Conservation (phyloP, 108 stramenopile genomes). For the Fistulifera solaris region DNA sequence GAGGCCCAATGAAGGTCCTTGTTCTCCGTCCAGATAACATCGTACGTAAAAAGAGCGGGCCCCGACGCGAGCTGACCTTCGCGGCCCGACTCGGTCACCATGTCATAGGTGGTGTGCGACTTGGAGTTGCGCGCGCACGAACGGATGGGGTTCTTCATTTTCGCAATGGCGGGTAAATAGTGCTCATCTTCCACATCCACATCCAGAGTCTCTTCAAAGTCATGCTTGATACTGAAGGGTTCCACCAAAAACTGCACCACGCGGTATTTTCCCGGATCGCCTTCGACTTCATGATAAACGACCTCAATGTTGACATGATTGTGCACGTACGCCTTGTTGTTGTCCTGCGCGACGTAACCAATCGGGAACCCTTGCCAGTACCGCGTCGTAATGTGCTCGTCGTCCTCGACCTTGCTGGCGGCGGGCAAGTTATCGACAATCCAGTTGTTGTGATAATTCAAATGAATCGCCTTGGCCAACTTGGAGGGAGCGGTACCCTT, state of each 20-base stretch:
- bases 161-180: constrained; percentile 24
- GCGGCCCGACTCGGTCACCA: constrained; percentile 51
- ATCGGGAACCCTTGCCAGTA: constrained; percentile 95
- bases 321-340: constrained; percentile 78
- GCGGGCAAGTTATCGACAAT: constrained; percentile 96
- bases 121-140: constrained; percentile 37
- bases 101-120: constrained; percentile 68
- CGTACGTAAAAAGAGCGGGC: constrained; percentile 91
- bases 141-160: constrained; percentile 62
- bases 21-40: constrained; percentile 86
- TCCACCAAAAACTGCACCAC: constrained; percentile 93
- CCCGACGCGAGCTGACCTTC: constrained; percentile 65
- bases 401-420: constrained; percentile 70
- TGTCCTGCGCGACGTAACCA: constrained; percentile 67
- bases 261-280: constrained; percentile 64
- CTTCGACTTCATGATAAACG: constrained; percentile 85
- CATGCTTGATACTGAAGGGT: constrained; percentile 92
- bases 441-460: constrained; percentile 96
- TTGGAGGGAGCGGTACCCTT: constrained; percentile 62
- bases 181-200: constrained; percentile 11
- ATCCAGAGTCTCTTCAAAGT: constrained; percentile 41
- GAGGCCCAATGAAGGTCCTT: constrained; percentile 85
- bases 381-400: constrained; percentile 48
- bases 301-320: constrained; percentile 95
- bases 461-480: constrained; percentile 83